Percentiles rank a stretch among this genome's conserved stretches.
These are phyloP conservation scores for Ascochyta viciae-villosae DNA, from an alignment of 2,329 filamentous ascomycete species.

Conservation along the genomic window DNA sequence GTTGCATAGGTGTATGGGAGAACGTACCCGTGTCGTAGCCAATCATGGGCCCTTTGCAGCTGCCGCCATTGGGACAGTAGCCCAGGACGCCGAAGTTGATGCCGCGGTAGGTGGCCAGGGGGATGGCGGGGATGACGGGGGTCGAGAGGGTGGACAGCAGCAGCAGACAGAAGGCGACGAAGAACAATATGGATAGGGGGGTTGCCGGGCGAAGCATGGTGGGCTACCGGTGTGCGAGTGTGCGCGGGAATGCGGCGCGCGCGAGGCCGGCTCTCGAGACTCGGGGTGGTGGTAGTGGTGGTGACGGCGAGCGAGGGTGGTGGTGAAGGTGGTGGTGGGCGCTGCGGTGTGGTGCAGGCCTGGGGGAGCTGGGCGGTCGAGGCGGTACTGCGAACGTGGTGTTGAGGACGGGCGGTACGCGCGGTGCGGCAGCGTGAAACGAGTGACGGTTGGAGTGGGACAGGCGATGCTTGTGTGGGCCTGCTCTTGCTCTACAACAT, in stretches of 20 bases:
- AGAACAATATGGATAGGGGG: constrained; percentile 83
- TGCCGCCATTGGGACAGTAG: constrained; percentile 69
- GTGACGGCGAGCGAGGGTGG: constrained; percentile 9
- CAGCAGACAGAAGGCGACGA: constrained; percentile 83
- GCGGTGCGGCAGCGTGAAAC: constrained; percentile 36
- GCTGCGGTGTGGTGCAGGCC: constrained; percentile 14
- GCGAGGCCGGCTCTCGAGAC: constrained; percentile 40
- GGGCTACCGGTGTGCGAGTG: constrained; percentile 39
- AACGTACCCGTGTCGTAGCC: constrained; percentile 84
- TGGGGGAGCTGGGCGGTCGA: constrained; percentile 14
- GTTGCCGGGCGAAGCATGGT: constrained; percentile 91
- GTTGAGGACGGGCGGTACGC: constrained; percentile 33
- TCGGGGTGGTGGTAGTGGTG: constrained; percentile 1
- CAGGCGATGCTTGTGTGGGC: constrained; percentile 34
- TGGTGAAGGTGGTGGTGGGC: constrained; percentile 22
- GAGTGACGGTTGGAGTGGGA: constrained; percentile 38
- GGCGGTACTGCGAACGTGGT: constrained; percentile 20
- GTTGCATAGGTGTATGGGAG: constrained; percentile 1
- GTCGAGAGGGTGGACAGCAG: constrained; percentile 89
- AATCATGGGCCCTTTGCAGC: constrained; percentile 76
- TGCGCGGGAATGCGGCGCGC: constrained; percentile 36
- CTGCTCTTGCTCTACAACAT: constrained; percentile 25
- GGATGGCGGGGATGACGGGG: constrained; percentile 84
- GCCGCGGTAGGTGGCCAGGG: constrained; percentile 77
- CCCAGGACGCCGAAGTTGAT: constrained; percentile 93